Base-by-base conservation (phyloP, 768 basidiomycete genomes). In the Termitomyces sp. region DNA sequence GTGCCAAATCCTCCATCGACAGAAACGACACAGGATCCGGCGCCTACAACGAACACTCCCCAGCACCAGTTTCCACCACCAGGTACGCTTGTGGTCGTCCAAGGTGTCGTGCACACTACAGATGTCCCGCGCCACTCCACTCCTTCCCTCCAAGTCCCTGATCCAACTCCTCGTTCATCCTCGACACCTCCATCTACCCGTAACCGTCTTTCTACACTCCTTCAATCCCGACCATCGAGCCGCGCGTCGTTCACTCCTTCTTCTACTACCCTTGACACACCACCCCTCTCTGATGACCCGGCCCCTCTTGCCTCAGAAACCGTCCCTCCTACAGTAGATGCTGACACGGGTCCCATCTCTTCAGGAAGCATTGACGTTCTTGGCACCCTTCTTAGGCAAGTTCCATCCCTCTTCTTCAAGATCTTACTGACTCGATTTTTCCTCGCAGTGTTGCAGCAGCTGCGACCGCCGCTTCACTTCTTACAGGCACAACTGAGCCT, bases 391-490 rank as follows among this genome's bases (percentile, higher is more conserved):
- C 75, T 92, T 33, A 92, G 90, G 90, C 89, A 65, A 49, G 79
- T 72, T 3, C 32, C 41, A 20, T 41, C 33, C 52, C 55, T 35
- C 50, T 56, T 51, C 50, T 20, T 59, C 16, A 47, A 53, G 28
- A 32, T 52, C 11, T 38, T 20, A 13, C 10, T 52, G 7, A 28
- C 18, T 24, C 6, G 11, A 30, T 33, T 44, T 33, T 51, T 54
- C 8, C 50, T 10, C 67, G 50, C 60, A 90, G 92, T 63, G 92
- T 93, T 33, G 92, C 92, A 3, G 90, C 92, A n/a, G 89, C 92
- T 10, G 92, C 92, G n/a, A 92, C 91, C 1, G 91, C 92, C 1
- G 90, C 89, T 8, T 93, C 92, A 3, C 78, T 91, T 30, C 77
- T 90, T n/a, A 85, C 86, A 1, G 88, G 88, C 36, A 81, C 85